These are phyloP conservation scores for Pseudogymnoascus sp. DNA, from an alignment of 2,329 filamentous ascomycete genomes.

Conservation along the genomic window DNA sequence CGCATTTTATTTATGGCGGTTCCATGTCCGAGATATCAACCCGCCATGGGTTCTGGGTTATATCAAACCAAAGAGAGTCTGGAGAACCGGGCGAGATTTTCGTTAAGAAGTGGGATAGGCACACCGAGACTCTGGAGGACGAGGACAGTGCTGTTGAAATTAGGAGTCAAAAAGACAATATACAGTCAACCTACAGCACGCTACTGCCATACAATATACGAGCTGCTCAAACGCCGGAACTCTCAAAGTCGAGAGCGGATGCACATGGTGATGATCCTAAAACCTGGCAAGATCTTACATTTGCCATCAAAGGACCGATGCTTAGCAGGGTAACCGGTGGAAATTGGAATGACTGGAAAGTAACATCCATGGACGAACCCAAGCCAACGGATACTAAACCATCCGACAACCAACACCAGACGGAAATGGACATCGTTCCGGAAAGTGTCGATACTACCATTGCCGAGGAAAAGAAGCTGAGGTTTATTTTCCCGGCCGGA, in stretches of 20 bases:
- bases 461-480: conserved; percentile 33
- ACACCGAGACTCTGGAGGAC: conserved; percentile 47
- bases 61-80: conserved; percentile 20
- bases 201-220: conserved; percentile 20
- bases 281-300: conserved; percentile 48
- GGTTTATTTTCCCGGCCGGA: conserved; percentile 41
- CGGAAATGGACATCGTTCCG: conserved; percentile 24
- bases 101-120: conserved; percentile 49
- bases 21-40: conserved; percentile 40
- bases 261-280: conserved; percentile 23
- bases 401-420: background rate
- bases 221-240: background rate
- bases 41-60: conserved; percentile 52
- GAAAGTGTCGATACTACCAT: conserved; percentile 31
- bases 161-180: conserved; percentile 36
- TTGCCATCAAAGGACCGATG: conserved; percentile 37
- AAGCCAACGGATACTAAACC: conserved; percentile 28
- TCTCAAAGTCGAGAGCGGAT: conserved; percentile 15
- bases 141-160: conserved; percentile 39
- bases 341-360: conserved; percentile 39
- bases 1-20: conserved; percentile 54
- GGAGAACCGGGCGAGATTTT: conserved; percentile 28
- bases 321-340: conserved; percentile 42
- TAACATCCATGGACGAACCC: conserved; percentile 48
- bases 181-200: conserved; percentile 21